Evolutionary conservation across 2,329 filamentous ascomycete species (phyloP).

Genomic region (Cryoendolithus antarcticus): DNA sequence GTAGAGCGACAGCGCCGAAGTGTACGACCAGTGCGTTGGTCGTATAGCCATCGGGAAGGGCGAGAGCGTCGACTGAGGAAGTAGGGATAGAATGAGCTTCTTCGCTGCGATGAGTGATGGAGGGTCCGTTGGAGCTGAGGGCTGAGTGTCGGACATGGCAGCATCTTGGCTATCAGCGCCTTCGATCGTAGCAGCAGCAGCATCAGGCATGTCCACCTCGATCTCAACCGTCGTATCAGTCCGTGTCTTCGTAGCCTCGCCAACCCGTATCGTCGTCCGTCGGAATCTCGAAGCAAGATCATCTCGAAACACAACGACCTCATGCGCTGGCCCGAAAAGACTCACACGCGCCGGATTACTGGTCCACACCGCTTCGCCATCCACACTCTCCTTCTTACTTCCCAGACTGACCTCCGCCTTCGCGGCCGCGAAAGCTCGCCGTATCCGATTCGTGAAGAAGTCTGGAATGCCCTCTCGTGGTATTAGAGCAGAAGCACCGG

Average conservation of each 20-base stretch:
- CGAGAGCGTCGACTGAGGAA: constrained; percentile 80
- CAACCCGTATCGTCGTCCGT: constrained; percentile 62
- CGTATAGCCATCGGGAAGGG: constrained; percentile 72
- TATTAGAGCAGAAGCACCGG: constrained; percentile 57
- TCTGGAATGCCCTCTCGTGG: constrained; percentile 67
- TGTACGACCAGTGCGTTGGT: constrained; percentile 83
- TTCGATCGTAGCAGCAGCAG: background rate
- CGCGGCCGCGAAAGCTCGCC: constrained; percentile 65
- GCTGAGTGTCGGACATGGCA: constrained; percentile 10
- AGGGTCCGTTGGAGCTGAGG: no score
- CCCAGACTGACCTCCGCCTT: constrained; percentile 49
- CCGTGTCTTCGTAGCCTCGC: constrained; percentile 31
- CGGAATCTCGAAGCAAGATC: constrained; percentile 71
- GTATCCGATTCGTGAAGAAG: constrained; percentile 78
- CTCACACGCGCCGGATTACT: constrained; percentile 73
- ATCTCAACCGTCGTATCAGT: constrained; percentile 13
- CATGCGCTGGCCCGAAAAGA: constrained; percentile 77
- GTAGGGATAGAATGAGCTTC: constrained; percentile 67
- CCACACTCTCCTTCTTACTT: constrained; percentile 37
- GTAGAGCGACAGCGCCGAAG: constrained; percentile 65
- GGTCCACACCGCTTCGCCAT: constrained; percentile 73
- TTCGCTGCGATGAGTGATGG: constrained; percentile 15
- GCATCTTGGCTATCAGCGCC: background rate
- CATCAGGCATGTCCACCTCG: background rate
- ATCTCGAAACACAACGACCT: constrained; percentile 78